Conservation (phyloP, 371 early-diverging fungal genomes). For the Parasitella parasitica region DNA sequence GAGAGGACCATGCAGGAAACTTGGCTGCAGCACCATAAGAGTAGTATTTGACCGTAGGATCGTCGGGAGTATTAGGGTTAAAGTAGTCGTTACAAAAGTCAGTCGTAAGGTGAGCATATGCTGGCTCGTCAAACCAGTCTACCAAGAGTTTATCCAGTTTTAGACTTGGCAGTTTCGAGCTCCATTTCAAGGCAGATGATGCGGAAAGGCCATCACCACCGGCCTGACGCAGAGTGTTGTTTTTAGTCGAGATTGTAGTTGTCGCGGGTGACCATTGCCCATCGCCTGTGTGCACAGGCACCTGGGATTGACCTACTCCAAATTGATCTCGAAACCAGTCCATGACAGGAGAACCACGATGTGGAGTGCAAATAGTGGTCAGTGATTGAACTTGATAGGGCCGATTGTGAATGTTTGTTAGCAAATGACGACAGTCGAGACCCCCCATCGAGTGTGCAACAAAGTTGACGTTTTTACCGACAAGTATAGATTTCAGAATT, state of each 20-base stretch:
- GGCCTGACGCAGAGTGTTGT: background rate
- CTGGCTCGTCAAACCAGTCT: slow-evolving; percentile 71
- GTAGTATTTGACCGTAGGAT: slow-evolving; percentile 69
- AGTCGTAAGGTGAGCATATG: slow-evolving; percentile 81
- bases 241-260: background rate
- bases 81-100: slow-evolving; percentile 75
- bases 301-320: slow-evolving; percentile 46
- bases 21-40: slow-evolving; percentile 72
- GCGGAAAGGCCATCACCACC: background rate
- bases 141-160: slow-evolving; percentile 15
- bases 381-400: slow-evolving; percentile 70
- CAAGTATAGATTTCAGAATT: slow-evolving; percentile 56
- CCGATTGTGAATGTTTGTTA: slow-evolving; percentile 69
- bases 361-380: slow-evolving; percentile 91
- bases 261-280: background rate
- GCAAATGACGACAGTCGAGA: slow-evolving; percentile 84
- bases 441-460: slow-evolving; percentile 95
- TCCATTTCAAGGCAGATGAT: background rate
- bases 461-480: slow-evolving; percentile 73
- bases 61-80: slow-evolving; percentile 79
- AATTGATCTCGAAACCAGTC: slow-evolving; percentile 86
- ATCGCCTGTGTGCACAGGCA: background rate
- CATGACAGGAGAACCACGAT: slow-evolving; percentile 89
- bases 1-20: slow-evolving; percentile 44
- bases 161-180: background rate